These are phyloP conservation scores for Podospora pseudoanserina DNA, from an alignment of 495 filamentous ascomycete species.

Conservation along the genomic window DNA sequence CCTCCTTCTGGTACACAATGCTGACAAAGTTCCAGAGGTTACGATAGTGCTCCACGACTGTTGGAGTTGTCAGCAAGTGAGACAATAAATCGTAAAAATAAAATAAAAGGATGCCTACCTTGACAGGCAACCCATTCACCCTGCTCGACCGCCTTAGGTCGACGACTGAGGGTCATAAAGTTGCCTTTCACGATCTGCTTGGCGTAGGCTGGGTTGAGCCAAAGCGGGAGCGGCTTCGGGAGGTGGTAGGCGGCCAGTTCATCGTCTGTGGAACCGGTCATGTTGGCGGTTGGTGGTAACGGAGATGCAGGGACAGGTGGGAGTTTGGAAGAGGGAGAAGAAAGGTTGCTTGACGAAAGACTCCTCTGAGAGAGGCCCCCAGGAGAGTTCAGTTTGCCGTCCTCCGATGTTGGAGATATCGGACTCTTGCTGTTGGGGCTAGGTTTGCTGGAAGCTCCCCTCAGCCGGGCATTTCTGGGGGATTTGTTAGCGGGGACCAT, in stretches of 20 bases:
- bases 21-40: conserved; percentile 79
- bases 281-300: conserved; percentile 33
- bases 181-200: conserved; percentile 91
- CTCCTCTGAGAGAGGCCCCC: conserved; percentile 42
- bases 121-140: conserved; percentile 95
- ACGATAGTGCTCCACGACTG: conserved; percentile 89
- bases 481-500: conserved; percentile 16
- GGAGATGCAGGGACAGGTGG: conserved; percentile 50
- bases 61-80: neutral
- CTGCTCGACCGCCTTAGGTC: conserved; percentile 81
- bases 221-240: conserved; percentile 39
- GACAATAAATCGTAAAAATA: neutral
- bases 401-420: conserved; percentile 33
- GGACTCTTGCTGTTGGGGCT: conserved; percentile 38
- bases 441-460: conserved; percentile 42
- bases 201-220: conserved; percentile 65
- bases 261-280: conserved; percentile 41
- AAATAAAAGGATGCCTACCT: conserved; percentile 50
- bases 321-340: conserved; percentile 50
- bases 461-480: conserved; percentile 46
- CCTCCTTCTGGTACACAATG: conserved; percentile 75
- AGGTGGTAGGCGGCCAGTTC: conserved; percentile 48
- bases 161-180: conserved; percentile 89
- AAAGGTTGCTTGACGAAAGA: conserved; percentile 47
- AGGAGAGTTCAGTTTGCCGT: conserved; percentile 41